Percentiles rank a stretch among this genome's conserved stretches.
Evolutionary conservation across 2,329 filamentous ascomycete genomes (phyloP).

Genomic region (Aspergillus sp.): DNA sequence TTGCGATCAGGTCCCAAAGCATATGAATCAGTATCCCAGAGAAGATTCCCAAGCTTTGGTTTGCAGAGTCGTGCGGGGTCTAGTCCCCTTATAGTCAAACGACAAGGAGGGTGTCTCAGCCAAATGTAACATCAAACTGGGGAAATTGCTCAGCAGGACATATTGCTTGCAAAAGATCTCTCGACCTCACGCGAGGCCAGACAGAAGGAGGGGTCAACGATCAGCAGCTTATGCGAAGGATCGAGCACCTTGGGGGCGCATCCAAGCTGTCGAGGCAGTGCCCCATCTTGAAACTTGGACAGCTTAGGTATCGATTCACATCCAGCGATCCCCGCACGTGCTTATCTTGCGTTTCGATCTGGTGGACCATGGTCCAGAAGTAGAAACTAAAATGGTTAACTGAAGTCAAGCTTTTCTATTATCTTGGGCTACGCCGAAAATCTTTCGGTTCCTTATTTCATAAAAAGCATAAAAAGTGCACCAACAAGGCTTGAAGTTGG

Average conservation of each 20-base stretch:
- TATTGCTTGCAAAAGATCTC: not conserved
- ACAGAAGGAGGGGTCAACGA: not conserved
- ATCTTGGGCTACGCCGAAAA: too few relatives aligned
- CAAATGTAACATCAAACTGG: not conserved
- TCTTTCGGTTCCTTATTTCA: too few relatives aligned
- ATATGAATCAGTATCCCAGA: too few relatives aligned
- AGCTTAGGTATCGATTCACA: not conserved
- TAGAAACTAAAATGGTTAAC: too few relatives aligned
- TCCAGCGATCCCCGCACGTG: not conserved
- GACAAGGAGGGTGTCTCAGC: not conserved
- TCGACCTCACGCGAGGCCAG: too few relatives aligned
- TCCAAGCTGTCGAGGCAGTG: too few relatives aligned
- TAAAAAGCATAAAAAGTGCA: too few relatives aligned
- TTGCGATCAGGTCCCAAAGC: slow-evolving; percentile 38
- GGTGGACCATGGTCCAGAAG: too few relatives aligned
- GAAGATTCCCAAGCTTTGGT: not conserved
- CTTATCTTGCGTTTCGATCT: not conserved
- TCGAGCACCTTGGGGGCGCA: not conserved
- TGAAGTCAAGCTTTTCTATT: too few relatives aligned
- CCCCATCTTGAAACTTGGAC: not conserved
- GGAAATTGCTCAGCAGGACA: not conserved
- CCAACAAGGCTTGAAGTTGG: too few relatives aligned
- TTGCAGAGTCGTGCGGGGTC: not conserved
- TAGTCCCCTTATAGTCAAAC: not conserved
- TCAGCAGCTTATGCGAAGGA: not conserved